Evolutionary conservation across 1,139 yeast species (phyloP).

Genomic region (Pichia terricola): DNA sequence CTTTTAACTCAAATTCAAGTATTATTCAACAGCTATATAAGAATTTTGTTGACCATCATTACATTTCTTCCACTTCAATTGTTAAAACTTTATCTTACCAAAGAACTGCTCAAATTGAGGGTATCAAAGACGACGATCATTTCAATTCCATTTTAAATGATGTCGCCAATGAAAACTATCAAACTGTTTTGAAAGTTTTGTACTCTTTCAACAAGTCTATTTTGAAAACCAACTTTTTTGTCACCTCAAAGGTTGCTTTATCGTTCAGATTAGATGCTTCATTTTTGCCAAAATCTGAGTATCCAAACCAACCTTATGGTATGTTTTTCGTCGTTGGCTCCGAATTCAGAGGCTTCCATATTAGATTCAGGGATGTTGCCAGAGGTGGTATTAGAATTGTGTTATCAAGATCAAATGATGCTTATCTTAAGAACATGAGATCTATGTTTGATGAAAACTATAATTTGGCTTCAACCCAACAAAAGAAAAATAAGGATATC

Average conservation of each 20-base stretch:
- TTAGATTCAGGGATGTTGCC: slow-evolving; percentile 93
- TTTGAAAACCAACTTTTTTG: slow-evolving; percentile 87
- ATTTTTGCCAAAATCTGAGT: slow-evolving; percentile 75
- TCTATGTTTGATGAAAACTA: slow-evolving; percentile 94
- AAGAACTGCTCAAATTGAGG: slow-evolving; percentile 68
- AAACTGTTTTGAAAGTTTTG: slow-evolving; percentile 72
- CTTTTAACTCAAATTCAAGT: slow-evolving; percentile 60
- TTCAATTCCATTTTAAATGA: slow-evolving; percentile 59
- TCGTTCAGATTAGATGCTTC: slow-evolving; percentile 85
- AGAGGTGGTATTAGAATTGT: slow-evolving; percentile 98
- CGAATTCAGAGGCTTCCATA: slow-evolving; percentile 95
- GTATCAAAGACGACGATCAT: slow-evolving; percentile 68
- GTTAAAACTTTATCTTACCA: slow-evolving; percentile 80
- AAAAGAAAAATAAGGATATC: slow-evolving; percentile 92
- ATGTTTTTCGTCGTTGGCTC: slow-evolving; percentile 94
- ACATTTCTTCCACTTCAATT: slow-evolving; percentile 50
- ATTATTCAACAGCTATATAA: slow-evolving; percentile 79
- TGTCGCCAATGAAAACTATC: slow-evolving; percentile 74
- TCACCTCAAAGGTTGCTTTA: slow-evolving; percentile 89
- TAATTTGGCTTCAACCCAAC: slow-evolving; percentile 93
- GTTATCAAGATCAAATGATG: slow-evolving; percentile 76
- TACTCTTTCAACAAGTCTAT: slow-evolving; percentile 78
- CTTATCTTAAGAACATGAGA: slow-evolving; percentile 76
- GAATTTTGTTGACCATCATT: slow-evolving; percentile 87
- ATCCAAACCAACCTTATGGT: slow-evolving; percentile 88